Conservation (phyloP, 2,329 filamentous ascomycete species). For the Colletotrichum destructivum region DNA sequence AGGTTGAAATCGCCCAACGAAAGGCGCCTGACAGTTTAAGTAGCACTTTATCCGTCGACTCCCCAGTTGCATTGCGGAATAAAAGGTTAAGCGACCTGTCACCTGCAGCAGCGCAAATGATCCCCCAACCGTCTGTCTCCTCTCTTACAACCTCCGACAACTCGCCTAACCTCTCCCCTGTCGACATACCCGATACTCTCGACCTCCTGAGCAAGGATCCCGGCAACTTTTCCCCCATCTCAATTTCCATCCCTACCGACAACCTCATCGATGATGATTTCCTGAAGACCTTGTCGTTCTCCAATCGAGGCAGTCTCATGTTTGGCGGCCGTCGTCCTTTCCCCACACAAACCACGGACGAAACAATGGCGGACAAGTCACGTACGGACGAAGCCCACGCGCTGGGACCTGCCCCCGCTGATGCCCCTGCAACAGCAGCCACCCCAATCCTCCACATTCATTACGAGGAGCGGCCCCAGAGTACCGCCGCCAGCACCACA, state of each 20-base stretch:
- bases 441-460: slow-evolving; percentile 31
- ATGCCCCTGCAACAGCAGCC: slow-evolving; percentile 14
- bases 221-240: slow-evolving; percentile 64
- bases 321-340: slow-evolving; percentile 58
- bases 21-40: slow-evolving; percentile 50
- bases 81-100: slow-evolving; percentile 46
- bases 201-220: slow-evolving; percentile 44
- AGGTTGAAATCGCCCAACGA: slow-evolving; percentile 28
- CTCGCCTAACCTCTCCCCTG: slow-evolving; percentile 44
- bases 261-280: slow-evolving; percentile 72
- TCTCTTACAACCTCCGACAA: slow-evolving; percentile 36
- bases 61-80: slow-evolving; percentile 44
- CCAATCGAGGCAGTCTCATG: slow-evolving; percentile 76
- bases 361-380: slow-evolving; percentile 27
- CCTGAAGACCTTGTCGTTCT: slow-evolving; percentile 71
- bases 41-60: slow-evolving; percentile 45
- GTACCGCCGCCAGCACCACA: slow-evolving; percentile 22
- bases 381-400: slow-evolving; percentile 21
- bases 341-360: slow-evolving; percentile 29
- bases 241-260: slow-evolving; percentile 70
- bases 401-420: slow-evolving; percentile 16
- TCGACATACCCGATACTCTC: slow-evolving; percentile 42
- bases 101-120: slow-evolving; percentile 46
- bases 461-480: slow-evolving; percentile 31
- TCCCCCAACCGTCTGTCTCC: slow-evolving; percentile 48